These are phyloP conservation scores for Cyphellophora europaea DNA, from an alignment of 2,329 filamentous ascomycete genomes.

Conservation along the genomic window DNA sequence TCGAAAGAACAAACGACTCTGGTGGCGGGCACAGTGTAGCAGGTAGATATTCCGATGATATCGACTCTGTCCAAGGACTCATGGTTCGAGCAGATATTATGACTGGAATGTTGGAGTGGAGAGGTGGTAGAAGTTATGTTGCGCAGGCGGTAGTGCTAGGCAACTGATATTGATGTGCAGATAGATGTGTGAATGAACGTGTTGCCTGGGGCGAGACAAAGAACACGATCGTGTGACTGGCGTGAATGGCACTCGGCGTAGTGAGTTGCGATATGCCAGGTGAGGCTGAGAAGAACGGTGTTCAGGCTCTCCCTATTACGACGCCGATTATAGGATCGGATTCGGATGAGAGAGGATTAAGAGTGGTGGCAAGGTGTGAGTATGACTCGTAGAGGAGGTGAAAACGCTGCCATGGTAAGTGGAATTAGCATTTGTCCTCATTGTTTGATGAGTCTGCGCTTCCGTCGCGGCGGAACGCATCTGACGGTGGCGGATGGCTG, in stretches of 20 bases:
- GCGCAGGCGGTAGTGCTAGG: neutral
- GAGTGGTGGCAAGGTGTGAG: neutral
- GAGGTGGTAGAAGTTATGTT: slow-evolving; percentile 3
- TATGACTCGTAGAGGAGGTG: neutral
- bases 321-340: neutral
- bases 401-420: neutral
- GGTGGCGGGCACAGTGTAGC: slow-evolving; percentile 15
- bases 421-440: neutral
- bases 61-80: slow-evolving; percentile 11
- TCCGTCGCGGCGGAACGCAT: too few relatives aligned
- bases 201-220: neutral
- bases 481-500: neutral
- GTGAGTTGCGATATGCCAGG: neutral
- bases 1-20: slow-evolving; percentile 10
- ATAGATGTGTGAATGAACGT: neutral
- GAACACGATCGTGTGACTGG: neutral
- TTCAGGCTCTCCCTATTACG: neutral
- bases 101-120: slow-evolving; percentile 10
- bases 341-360: neutral
- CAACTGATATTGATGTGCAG: neutral
- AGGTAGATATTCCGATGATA: slow-evolving; percentile 9
- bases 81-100: slow-evolving; percentile 9
- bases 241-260: neutral
- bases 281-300: neutral
- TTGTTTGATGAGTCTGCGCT: neutral